Evolutionary conservation across 2,329 filamentous ascomycete species (phyloP), one percentile per base, ranked within the genome.

Genomic region (Arthrinium puccinioides): DNA sequence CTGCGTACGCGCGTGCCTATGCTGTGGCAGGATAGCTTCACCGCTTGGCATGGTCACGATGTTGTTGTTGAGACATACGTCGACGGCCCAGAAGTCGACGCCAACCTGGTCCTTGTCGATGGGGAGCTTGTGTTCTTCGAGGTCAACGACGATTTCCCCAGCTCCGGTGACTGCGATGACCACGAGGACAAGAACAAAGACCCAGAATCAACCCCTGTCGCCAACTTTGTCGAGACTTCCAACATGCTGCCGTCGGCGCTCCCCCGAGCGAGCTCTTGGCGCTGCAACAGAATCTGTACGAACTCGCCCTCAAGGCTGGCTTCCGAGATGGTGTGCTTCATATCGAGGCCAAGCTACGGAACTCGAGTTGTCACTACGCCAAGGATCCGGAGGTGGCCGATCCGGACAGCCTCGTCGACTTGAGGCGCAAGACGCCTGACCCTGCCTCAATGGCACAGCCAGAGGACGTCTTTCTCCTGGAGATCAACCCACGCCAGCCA

Each of bases 81-180:
- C 36, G 45, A 43, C 18, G 52, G 52, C 2, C 52, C 52, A 2
- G 52, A 55, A 36, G 51, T 53, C 19, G 52, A 55, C 15, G 49
- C 52, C 11, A 54, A 55, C 32, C 39, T 55, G 23, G 44, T 55
- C 9, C 35, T 55, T 15, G 35, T 52, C 5, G 46, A 52, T 21
- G 46, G 46, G 9, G 47, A 54, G 21, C 33, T 54, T 27, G 19
- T 53, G 5, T 55, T 54, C 37, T 43, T 39, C 44, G 52, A 55
- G 37, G 48, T 54, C 28, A 52, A 44, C n/a, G 52, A 55, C 27
- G 52, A 55, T 27, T 55, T 53, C 30, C 52, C 52, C 5, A 55
- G 53, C 27, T 37, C 42, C 13, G 51, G 47, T 14, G 52, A 55
- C 34, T n/a, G 35, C 13, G 32, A 34, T 16, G 35, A 42, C 11